Percentiles rank a stretch among this genome's conserved stretches.
These are phyloP conservation scores for Aspergillus kassunensis DNA, from an alignment of 495 filamentous ascomycete species.

Conservation along the genomic window DNA sequence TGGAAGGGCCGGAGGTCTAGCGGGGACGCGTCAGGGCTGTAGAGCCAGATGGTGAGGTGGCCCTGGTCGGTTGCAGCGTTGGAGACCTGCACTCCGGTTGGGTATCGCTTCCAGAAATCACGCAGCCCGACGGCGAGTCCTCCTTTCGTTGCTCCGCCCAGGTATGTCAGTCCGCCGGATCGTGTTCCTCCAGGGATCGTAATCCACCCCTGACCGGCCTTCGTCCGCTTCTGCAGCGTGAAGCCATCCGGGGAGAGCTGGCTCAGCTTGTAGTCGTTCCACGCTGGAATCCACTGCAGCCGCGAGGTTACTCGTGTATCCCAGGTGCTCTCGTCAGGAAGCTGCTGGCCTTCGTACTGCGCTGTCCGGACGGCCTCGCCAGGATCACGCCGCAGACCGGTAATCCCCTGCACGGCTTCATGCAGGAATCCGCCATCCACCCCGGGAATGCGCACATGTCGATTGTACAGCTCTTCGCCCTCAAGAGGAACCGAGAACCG, in stretches of 20 bases:
- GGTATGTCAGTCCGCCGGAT: conserved; percentile 42
- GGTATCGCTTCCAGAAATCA: conserved; percentile 51
- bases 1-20: conserved; percentile 48
- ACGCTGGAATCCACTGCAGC: conserved; percentile 42
- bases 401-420: conserved; percentile 41
- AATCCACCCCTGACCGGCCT: conserved; percentile 44
- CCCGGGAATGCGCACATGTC: conserved; percentile 37
- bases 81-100: conserved; percentile 41
- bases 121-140: conserved; percentile 45
- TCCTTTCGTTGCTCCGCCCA: conserved; percentile 41
- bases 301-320: conserved; percentile 29
- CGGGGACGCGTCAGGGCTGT: conserved; percentile 43
- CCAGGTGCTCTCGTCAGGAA: conserved; percentile 32
- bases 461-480: conserved; percentile 35
- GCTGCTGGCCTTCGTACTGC: conserved; percentile 31
- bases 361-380: conserved; percentile 27
- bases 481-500: conserved; percentile 36
- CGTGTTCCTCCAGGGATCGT: conserved; percentile 45
- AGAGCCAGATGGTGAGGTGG: conserved; percentile 46
- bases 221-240: conserved; percentile 47
- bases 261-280: conserved; percentile 43
- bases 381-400: conserved; percentile 38
- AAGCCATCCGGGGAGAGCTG: conserved; percentile 50
- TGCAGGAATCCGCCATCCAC: conserved; percentile 33
- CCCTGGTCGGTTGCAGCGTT: conserved; percentile 34